Evolutionary conservation across 2,329 filamentous ascomycete species (phyloP).

Genomic region (Didymella arachidicola): DNA sequence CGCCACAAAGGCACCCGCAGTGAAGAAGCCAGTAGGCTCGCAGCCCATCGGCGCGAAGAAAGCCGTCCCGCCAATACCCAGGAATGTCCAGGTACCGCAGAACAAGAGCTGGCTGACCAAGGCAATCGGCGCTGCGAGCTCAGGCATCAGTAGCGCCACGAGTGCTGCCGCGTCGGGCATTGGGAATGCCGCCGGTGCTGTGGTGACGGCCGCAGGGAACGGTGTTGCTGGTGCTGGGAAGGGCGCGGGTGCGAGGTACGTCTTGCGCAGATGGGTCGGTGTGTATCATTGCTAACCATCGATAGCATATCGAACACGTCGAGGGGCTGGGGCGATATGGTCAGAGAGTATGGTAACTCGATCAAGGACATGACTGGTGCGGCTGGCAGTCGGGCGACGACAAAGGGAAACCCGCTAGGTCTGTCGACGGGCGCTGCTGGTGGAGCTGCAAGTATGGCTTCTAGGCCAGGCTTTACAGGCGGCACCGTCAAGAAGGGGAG

Average conservation of each 20-base stretch:
- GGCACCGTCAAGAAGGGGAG: conserved; percentile 43
- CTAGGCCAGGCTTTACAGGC: conserved; percentile 28
- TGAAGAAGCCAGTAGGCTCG: conserved; percentile 13
- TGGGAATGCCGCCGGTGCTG: conserved; percentile 55
- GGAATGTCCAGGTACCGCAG: conserved; percentile 30
- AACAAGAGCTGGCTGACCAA: conserved; percentile 57
- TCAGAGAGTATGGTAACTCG: conserved; percentile 59
- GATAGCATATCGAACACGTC: conserved; percentile 55
- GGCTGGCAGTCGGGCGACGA: conserved; percentile 53
- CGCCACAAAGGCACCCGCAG: conserved; percentile 10
- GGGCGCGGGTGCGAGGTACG: conserved; percentile 48
- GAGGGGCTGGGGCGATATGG: conserved; percentile 57
- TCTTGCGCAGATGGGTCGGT: not conserved
- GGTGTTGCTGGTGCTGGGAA: conserved; percentile 57
- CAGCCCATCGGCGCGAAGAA: conserved; percentile 23
- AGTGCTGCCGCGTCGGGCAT: conserved; percentile 54
- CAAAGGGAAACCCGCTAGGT: conserved; percentile 57
- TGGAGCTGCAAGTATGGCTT: conserved; percentile 39
- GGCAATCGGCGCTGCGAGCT: conserved; percentile 53
- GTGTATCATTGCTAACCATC: not conserved
- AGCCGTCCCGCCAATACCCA: conserved; percentile 17
- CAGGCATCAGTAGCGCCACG: conserved; percentile 55
- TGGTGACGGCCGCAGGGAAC: conserved; percentile 55
- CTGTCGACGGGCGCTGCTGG: conserved; percentile 46
- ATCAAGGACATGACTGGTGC: conserved; percentile 59